Base-by-base conservation (phyloP, 2,329 filamentous ascomycete genomes). In the Fusarium graminum region DNA sequence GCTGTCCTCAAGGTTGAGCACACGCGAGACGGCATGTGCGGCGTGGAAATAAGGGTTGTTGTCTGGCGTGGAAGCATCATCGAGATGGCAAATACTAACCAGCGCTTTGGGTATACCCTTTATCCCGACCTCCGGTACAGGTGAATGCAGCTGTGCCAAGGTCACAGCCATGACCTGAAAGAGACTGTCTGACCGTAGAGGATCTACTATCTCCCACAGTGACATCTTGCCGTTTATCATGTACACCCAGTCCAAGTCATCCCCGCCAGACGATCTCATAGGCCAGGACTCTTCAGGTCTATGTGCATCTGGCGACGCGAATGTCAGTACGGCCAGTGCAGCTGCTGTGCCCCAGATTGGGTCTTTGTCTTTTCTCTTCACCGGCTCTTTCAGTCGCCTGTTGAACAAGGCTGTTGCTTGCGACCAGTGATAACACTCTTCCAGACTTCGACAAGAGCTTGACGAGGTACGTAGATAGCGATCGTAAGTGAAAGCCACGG, bases 341-440 rank as follows among this genome's bases (percentile, higher is more conserved):
- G 81, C 79, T 0, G 81, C 81, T 7, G 80, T 81, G 4, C 74
- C 80, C 82, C 82, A 84, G 5, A 84, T 77, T 13, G 81, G 68
- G 60, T 84, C 82, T 40, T 75, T 81, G 17, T 80, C 79, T 49
- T 70, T 56, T 1, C 69, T 40, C 19, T 68, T 41, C 42, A 82
- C 76, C 0, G 77, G 75, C 10, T 76, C 58, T 6, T 53, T 68
- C 12, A 84, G 39, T 25, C 75, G 73, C 13, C 64, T 72, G 51
- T 80, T 80, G 22, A 84, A 72, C 4, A 83, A 77, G 5, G 59
- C 55, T 32, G 78, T 81, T 65, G 78, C 78, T 55, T 77, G 78
- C 14, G 76, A 79, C 72, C 76, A 77, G 70, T 85, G 82, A 42
- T 80, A 80, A 10, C 76, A 78, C 63, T 84, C 82, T 65, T 78